Base-by-base conservation (phyloP, 345 rosid genomes). In the Hibiscus mutabilis region DNA sequence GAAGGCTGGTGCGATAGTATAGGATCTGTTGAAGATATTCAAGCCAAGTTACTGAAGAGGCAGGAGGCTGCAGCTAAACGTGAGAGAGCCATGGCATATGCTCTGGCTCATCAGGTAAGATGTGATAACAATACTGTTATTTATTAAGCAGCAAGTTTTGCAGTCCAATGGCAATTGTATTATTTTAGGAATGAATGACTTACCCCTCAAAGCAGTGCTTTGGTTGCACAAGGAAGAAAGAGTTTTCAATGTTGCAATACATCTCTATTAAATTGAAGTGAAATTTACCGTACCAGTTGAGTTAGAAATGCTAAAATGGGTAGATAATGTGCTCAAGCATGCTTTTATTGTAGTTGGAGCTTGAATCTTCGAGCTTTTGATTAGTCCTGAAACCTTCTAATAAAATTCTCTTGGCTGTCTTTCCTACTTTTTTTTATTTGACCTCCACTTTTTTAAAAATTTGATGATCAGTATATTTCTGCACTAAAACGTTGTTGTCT, bases 31-130 rank as follows among this genome's bases (percentile, higher is more conserved):
- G 89, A 92, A 82, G 75, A 96, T 76, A 96, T 96, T 76, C 98
- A 96, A 84, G 78, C 93, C 72, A 96, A 96, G 83, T 79, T 96
- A 69, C 78, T 92, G 15, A 91, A 92, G 86, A 81, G 98, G 75
- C 97, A 96, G 84, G 96, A 89, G 81, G 99, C 99, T 84, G 99
- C 98, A 63, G 96, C 96, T 61, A 96, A 91, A 84, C 97, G 99
- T 62, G 99, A 96, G 85, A 91, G 99, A 77, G 97, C 99, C 52
- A 96, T 92, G 94, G 98, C 99, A 16, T 96, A 92, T 88, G 98
- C 99, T 75, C 74, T 96, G 77, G 87, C 99, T 27, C 98, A 96
- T 80, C 98, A 96, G 93, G 99, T 96, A 74, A 79, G 69, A 66
- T 46, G 69, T 57, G 49, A 56, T 14, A 40, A 51, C 22, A 19